Conservation (phyloP, 2,329 filamentous ascomycete species). For the Bipolaris zeicola region DNA sequence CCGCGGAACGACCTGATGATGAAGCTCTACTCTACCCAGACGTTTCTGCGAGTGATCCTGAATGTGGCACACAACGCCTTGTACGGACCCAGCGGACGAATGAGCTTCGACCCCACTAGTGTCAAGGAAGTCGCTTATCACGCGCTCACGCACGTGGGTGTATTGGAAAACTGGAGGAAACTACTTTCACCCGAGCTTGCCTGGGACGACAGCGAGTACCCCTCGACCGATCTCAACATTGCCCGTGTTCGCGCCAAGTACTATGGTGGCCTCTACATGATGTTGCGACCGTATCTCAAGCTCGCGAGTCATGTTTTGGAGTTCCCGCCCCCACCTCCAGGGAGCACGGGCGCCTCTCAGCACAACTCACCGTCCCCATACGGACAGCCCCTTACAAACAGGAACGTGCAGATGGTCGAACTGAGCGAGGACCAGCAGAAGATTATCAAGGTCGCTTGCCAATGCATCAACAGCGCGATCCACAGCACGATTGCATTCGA, state of each 20-base stretch:
- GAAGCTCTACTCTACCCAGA: constrained; percentile 66
- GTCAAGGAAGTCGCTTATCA: constrained; percentile 37
- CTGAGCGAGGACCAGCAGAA: constrained; percentile 32
- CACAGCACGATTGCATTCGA: constrained; percentile 86
- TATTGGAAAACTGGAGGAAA: constrained; percentile 61
- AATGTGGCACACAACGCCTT: constrained; percentile 62
- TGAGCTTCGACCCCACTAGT: constrained; percentile 43
- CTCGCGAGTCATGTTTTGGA: constrained; percentile 61
- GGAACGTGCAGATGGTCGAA: constrained; percentile 37
- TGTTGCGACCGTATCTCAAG: constrained; percentile 77
- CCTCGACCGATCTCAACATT: constrained; percentile 75
- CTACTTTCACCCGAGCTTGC: constrained; percentile 59
- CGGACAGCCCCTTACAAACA: constrained; percentile 29
- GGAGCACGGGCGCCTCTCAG: constrained; percentile 13
- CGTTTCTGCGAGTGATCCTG: constrained; percentile 63
- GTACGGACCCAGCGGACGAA: constrained; percentile 51
- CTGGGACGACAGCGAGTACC: constrained; percentile 71
- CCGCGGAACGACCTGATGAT: constrained; percentile 52
- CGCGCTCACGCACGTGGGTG: constrained; percentile 45
- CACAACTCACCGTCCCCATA: constrained; percentile 60
- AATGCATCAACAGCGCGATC: constrained; percentile 66
- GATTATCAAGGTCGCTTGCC: constrained; percentile 35
- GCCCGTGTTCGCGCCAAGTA: constrained; percentile 91
- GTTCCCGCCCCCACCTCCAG: constrained; percentile 38
- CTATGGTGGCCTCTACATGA: constrained; percentile 89